Conservation (phyloP, 306 rosid genomes). For the Betula pendula region DNA sequence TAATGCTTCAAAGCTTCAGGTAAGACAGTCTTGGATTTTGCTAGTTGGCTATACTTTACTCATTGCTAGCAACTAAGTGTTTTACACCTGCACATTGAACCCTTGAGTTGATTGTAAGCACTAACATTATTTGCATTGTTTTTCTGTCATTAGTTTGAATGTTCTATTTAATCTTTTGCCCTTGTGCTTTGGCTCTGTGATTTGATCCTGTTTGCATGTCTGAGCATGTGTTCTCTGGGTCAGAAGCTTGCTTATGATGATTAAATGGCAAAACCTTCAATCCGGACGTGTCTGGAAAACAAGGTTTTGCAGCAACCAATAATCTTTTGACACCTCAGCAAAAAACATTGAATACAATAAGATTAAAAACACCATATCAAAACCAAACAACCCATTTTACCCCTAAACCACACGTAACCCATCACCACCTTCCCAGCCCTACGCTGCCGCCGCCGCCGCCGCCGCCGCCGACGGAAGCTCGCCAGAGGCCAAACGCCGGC, state of each 20-base stretch:
- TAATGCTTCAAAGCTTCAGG: slow-evolving; percentile 79
- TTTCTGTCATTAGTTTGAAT: neutral
- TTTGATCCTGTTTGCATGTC: slow-evolving; percentile 8
- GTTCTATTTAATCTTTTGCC: neutral
- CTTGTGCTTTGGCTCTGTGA: slow-evolving; percentile 18
- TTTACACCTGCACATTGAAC: neutral
- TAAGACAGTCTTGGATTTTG: slow-evolving; percentile 29
- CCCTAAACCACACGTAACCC: too few species aligned
- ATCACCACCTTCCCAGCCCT: too few species aligned
- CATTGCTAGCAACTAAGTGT: neutral
- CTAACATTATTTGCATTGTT: neutral
- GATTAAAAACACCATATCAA: too few species aligned
- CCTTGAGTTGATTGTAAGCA: neutral
- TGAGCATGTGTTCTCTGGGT: slow-evolving; percentile 7
- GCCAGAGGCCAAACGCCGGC: too few species aligned
- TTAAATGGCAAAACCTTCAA: too few species aligned
- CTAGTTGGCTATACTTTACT: neutral
- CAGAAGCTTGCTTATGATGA: neutral
- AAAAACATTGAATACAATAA: too few species aligned
- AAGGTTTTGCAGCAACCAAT: too few species aligned
- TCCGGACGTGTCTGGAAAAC: too few species aligned
- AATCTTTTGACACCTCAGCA: too few species aligned
- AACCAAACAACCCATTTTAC: too few species aligned
- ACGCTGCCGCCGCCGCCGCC: too few species aligned
- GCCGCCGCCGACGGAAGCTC: too few species aligned